Conservation (phyloP, 2,329 filamentous ascomycete species). For the Trichophyton benhamiae region DNA sequence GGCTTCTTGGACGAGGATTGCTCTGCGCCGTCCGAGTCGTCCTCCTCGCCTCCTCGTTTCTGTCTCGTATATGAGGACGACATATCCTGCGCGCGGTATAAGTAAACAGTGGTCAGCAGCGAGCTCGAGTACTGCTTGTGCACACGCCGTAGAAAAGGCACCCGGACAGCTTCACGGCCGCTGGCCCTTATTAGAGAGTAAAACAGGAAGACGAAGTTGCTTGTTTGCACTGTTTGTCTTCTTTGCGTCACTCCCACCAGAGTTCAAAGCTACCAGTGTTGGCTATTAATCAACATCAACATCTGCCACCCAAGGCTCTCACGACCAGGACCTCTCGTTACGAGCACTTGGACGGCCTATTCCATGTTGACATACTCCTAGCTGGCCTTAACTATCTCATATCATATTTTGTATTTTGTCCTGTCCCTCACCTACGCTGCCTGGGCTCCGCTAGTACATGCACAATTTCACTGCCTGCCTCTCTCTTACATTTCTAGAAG, state of each 20-base stretch:
- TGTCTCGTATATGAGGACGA: conserved; percentile 58
- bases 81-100: background rate
- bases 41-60: conserved; percentile 71
- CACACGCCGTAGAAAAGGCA: background rate
- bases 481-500: background rate
- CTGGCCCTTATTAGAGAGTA: background rate
- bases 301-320: background rate
- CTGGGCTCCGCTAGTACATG: background rate
- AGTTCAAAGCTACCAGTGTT: background rate
- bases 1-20: conserved; percentile 62
- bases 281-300: background rate
- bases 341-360: too few relatives aligned
- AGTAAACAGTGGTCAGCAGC: conserved; percentile 27
- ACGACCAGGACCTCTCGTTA: too few relatives aligned
- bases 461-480: background rate
- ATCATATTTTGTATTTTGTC: too few relatives aligned
- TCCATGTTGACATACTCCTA: too few relatives aligned
- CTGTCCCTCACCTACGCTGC: background rate
- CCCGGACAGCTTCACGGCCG: background rate
- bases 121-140: background rate
- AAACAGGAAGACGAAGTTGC: conserved; percentile 1
- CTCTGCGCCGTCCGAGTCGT: conserved; percentile 66
- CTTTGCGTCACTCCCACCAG: conserved; percentile 23
- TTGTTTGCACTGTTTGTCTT: conserved; percentile 10
- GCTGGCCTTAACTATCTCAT: too few relatives aligned